Base-by-base conservation (phyloP, 768 basidiomycete genomes). In the Termitomyces sp. region DNA sequence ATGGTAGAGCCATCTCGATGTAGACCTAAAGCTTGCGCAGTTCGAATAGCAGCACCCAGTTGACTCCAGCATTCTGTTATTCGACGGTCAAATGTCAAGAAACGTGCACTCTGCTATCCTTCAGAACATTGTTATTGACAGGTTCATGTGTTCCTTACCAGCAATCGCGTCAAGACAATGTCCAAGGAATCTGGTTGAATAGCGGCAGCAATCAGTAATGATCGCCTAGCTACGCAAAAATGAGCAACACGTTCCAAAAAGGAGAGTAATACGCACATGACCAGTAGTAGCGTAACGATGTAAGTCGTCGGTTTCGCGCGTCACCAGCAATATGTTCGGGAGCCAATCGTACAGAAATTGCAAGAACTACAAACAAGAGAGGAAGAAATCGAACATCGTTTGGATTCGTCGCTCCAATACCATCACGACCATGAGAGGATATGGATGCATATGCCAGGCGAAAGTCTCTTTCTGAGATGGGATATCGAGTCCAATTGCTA, bases 61-160 rank as follows among this genome's bases (percentile, higher is more conserved):
- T 96, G 93, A 66, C 90, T 93, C 93, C 94, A 98, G 64, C 93
- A 94, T 71, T 97, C 94, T 8, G 93, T 94, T 56, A 96, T 88
- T 45, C 90, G 83, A 46, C 89, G 83, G 65, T 92, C 89, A 64
- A 91, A 81, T 59, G 83, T 82, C 52, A 82, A 65, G 64, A 81
- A 81, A 12, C 81, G 75, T 45, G 81, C 80, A 58, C 79, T 81
- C 80, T 82, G 49, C 1, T 45, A 42, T 30, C 15, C 8, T 46
- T 63, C 49, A 38, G 79, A 80, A 59, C 80, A 76, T 35, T 72
- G 70, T 45, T 71, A 67, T 58, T 75, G 73, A 58, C 73, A 66
- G 26, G n/a, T 37, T 37, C 21, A 35, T 15, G 34, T 1, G 52
- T 24, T 81, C 59, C 90, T 75, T 52, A 93, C 91, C 71, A 98